A percentile compares a stretch with the other conserved stretches of the same genome.
Evolutionary conservation across 1,284 basidiomycete genomes (phyloP).

Genomic region (Gomphus bonarii): DNA sequence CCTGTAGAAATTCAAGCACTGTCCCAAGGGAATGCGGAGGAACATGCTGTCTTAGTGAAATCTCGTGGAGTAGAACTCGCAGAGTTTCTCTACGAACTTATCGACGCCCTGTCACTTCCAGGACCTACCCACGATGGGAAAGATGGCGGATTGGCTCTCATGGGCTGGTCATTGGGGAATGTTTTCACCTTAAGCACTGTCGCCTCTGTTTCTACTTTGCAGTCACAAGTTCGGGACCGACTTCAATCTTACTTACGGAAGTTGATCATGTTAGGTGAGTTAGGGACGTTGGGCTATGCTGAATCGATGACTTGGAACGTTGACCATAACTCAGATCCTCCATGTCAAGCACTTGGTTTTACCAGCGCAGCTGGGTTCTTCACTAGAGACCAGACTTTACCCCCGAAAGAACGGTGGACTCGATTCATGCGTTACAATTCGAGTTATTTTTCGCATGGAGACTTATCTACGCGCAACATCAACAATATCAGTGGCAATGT

Average conservation of each 20-base stretch:
- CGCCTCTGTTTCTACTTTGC: background rate
- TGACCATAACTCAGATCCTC: too few relatives aligned
- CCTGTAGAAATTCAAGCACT: conserved; percentile 13
- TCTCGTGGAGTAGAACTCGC: conserved; percentile 13
- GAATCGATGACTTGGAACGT: too few relatives aligned
- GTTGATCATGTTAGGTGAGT: background rate
- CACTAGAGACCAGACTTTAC: too few relatives aligned
- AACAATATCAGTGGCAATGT: too few relatives aligned
- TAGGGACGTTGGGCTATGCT: too few relatives aligned
- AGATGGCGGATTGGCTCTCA: conserved; percentile 11
- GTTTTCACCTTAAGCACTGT: background rate
- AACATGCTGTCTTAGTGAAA: background rate
- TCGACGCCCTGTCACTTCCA: conserved; percentile 12
- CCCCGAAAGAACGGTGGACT: too few relatives aligned
- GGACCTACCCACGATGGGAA: conserved; percentile 1
- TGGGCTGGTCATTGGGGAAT: background rate
- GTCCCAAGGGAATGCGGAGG: background rate
- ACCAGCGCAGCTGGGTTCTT: too few relatives aligned
- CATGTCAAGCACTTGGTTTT: too few relatives aligned
- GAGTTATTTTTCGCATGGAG: too few relatives aligned
- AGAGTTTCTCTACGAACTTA: conserved; percentile 14
- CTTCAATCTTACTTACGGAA: background rate
- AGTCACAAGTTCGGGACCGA: background rate
- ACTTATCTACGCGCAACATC: too few relatives aligned
- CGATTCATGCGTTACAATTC: too few relatives aligned